Evolutionary conservation across 345 rosid genomes (phyloP).

Genomic region (Euphorbia pulcherrima): DNA sequence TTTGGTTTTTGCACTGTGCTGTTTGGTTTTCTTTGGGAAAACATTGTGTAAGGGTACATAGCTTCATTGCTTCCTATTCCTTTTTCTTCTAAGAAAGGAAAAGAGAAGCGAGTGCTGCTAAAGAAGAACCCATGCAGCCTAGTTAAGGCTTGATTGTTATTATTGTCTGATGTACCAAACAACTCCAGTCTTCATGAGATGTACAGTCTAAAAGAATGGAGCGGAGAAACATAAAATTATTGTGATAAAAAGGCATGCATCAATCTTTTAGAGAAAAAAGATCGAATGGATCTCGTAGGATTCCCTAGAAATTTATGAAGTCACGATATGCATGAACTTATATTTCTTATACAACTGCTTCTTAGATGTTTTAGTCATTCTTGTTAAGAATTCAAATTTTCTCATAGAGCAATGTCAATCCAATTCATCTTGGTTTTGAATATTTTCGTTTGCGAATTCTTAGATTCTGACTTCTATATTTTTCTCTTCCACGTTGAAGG

Average conservation of each 20-base stretch:
- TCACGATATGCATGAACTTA: too few relatives aligned
- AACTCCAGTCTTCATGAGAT: background rate
- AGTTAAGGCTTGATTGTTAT: too few relatives aligned
- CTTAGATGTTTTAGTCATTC: background rate
- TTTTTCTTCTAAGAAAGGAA: background rate
- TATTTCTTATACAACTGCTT: too few relatives aligned
- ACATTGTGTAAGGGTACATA: background rate
- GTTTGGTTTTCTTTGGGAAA: background rate
- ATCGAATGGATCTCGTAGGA: too few relatives aligned
- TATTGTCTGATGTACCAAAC: background rate
- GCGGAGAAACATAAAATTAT: background rate
- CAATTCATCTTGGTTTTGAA: background rate
- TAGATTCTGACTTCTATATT: background rate
- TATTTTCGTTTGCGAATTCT: background rate
- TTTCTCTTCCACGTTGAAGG: constrained; percentile 44
- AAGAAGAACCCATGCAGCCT: too few relatives aligned
- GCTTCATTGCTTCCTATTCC: background rate
- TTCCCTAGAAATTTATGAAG: too few relatives aligned
- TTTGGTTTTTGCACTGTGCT: background rate
- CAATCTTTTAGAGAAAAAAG: too few relatives aligned
- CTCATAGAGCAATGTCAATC: background rate
- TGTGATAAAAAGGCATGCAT: too few relatives aligned
- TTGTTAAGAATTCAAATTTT: background rate
- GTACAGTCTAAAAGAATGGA: background rate
- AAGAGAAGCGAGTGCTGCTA: background rate